Percentiles rank a stretch among this genome's conserved stretches.
Evolutionary conservation across 352 stramenopile genomes (phyloP).

Genomic region (Phytophthora syringae): DNA sequence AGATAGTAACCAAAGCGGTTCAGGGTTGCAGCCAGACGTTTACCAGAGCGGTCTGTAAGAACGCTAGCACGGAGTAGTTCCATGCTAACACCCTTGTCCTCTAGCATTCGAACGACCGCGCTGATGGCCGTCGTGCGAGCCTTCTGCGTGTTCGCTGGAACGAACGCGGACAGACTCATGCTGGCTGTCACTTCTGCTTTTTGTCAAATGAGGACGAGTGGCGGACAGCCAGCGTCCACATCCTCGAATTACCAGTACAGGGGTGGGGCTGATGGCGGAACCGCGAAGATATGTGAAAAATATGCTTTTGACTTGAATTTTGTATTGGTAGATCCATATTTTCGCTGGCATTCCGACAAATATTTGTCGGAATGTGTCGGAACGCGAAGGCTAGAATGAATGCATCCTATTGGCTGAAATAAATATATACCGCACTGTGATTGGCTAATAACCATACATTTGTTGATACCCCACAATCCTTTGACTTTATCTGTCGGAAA

Average conservation of each 20-base stretch:
- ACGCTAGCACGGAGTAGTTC: constrained; percentile 9
- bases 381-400: not conserved
- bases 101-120: constrained; percentile 6
- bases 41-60: not conserved
- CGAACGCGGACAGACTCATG: constrained; percentile 19
- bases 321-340: constrained; percentile 21
- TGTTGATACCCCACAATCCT: no score
- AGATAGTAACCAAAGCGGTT: constrained; percentile 21
- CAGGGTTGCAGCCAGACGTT: constrained; percentile 6
- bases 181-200: constrained; percentile 1
- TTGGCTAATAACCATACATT: no score
- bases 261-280: constrained; percentile 5
- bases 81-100: constrained; percentile 1
- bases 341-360: constrained; percentile 16
- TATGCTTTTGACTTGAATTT: constrained; percentile 10
- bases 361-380: constrained; percentile 19
- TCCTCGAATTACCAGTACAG: constrained; percentile 11
- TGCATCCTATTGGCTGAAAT: not conserved
- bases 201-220: not conserved
- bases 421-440: no score
- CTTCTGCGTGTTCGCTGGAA: constrained; percentile 19
- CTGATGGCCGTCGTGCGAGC: constrained; percentile 8
- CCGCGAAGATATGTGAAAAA: constrained; percentile 1
- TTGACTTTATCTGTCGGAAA: no score
- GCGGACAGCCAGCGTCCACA: no score